Base-by-base conservation (phyloP, 768 basidiomycete genomes). In the Suillus clintonianus region DNA sequence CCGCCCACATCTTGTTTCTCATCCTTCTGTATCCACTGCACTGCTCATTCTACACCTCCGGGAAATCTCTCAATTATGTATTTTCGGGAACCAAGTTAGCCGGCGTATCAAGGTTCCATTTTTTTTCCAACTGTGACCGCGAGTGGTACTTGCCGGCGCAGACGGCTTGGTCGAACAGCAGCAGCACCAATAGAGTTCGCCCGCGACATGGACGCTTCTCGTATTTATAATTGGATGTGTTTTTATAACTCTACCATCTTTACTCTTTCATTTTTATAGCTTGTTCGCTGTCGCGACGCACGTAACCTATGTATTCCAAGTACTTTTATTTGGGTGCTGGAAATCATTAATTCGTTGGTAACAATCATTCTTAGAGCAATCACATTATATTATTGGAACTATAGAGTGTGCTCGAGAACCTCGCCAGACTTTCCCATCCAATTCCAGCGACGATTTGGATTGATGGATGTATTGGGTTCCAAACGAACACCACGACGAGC, bases 361-460 rank as follows among this genome's bases (percentile, higher is more conserved):
- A 14, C 34, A 55, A 22, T 15, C 5, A 53, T 15, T 36, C 32
- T 11, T 34, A 13, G n/a, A 36, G 34, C 34, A 36, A 24, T 37
- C 19, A 19, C 19, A 53, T 53, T 53, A 19, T 2, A n/a, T 53
- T 6, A 34, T 53, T 53, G 3, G 6, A 34, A 76, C 62, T 48
- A 69, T 72, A 77, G 61, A 58, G 67, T 66, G 24, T 73, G 67
- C 71, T 90, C 87, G 67, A 90, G 76, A 63, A 93, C 78, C 74
- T 86, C 81, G 11, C 92, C 92, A 43, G 80, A 77, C 70, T 83
- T 86, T 70, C 92, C 92, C 94, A 95, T 95, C 94, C 94, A 95
- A 15, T 78, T 78, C 93, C 91, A 95, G 60, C 89, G 83, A 56
- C 85, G 81, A 65, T 83, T 81, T 43, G 86, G 84, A 70, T 85